phyloP scores from a whole-genome alignment of 129 eudicot genomes.

The Flaveria robusta region DNA sequence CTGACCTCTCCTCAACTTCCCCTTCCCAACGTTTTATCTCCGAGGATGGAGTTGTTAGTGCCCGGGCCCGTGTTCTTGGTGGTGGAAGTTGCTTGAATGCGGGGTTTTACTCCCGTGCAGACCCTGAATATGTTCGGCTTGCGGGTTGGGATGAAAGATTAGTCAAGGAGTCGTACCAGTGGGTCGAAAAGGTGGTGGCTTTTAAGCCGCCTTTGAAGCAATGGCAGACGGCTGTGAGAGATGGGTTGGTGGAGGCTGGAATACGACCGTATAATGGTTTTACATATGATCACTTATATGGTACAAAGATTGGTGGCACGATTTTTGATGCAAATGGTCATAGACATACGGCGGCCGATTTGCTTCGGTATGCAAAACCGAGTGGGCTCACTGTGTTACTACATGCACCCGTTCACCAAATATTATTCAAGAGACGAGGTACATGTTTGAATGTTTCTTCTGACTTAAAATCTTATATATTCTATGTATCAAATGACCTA shows the following conservation, averaged over 20 bases:
- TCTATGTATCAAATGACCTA: too few relatives aligned
- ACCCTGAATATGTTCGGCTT: slow-evolving; percentile 37
- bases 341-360: slow-evolving; percentile 85
- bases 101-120: slow-evolving; percentile 84
- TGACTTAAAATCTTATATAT: too few relatives aligned
- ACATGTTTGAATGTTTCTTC: background rate
- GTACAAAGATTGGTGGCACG: slow-evolving; percentile 84
- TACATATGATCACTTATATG: slow-evolving; percentile 68
- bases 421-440: slow-evolving; percentile 65
- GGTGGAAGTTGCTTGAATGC: slow-evolving; percentile 87
- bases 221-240: slow-evolving; percentile 83
- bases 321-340: slow-evolving; percentile 65
- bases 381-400: slow-evolving; percentile 58
- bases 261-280: slow-evolving; percentile 69
- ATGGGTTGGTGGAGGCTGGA: slow-evolving; percentile 77
- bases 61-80: slow-evolving; percentile 83
- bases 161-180: slow-evolving; percentile 72
- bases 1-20: slow-evolving; percentile 66
- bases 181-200: slow-evolving; percentile 86
- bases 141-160: slow-evolving; percentile 70
- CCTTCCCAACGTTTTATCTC: slow-evolving; percentile 87
- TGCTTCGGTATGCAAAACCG: slow-evolving; percentile 65
- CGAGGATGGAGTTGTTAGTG: slow-evolving; percentile 74
- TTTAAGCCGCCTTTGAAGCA: slow-evolving; percentile 64
- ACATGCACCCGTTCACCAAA: slow-evolving; percentile 70